These are phyloP conservation scores for Blastobotrys petasosporus DNA, from an alignment of 1,139 yeast genomes.

Conservation along the genomic window DNA sequence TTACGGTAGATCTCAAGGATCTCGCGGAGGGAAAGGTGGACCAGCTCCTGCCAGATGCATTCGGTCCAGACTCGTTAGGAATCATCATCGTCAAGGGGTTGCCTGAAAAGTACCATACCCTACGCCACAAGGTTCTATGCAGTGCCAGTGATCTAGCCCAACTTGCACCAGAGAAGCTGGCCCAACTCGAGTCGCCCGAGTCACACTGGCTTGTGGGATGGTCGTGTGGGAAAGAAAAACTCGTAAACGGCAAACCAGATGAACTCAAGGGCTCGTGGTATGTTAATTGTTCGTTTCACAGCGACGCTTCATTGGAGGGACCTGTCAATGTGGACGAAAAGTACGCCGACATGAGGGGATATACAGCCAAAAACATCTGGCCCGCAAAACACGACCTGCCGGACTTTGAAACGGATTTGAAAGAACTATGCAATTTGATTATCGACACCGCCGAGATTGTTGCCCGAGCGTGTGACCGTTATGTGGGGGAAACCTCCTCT, in stretches of 20 bases:
- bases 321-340: slow-evolving; percentile 28
- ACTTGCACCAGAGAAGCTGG: slow-evolving; percentile 36
- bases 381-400: slow-evolving; percentile 40
- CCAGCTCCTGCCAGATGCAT: slow-evolving; percentile 40
- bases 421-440: slow-evolving; percentile 41
- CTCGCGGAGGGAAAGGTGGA: slow-evolving; percentile 37
- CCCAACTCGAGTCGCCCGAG: slow-evolving; percentile 43
- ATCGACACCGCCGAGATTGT: slow-evolving; percentile 47
- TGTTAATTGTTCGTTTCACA: slow-evolving; percentile 53
- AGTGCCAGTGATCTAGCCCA: slow-evolving; percentile 45
- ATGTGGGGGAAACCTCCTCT: slow-evolving; percentile 25
- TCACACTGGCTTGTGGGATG: slow-evolving; percentile 54
- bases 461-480: slow-evolving; percentile 50
- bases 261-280: slow-evolving; percentile 54
- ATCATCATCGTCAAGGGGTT: slow-evolving; percentile 44
- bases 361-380: slow-evolving; percentile 52
- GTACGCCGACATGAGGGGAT: slow-evolving; percentile 36
- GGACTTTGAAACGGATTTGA: slow-evolving; percentile 27
- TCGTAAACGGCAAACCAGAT: slow-evolving; percentile 42
- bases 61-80: slow-evolving; percentile 56
- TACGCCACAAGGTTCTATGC: slow-evolving; percentile 42
- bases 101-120: slow-evolving; percentile 37
- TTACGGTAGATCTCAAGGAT: slow-evolving; percentile 35
- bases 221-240: slow-evolving; percentile 58
- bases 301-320: slow-evolving; percentile 42